Evolutionary conservation across 805 yeast genomes (phyloP).

Genomic region (Zygoascus bituminiphila): DNA sequence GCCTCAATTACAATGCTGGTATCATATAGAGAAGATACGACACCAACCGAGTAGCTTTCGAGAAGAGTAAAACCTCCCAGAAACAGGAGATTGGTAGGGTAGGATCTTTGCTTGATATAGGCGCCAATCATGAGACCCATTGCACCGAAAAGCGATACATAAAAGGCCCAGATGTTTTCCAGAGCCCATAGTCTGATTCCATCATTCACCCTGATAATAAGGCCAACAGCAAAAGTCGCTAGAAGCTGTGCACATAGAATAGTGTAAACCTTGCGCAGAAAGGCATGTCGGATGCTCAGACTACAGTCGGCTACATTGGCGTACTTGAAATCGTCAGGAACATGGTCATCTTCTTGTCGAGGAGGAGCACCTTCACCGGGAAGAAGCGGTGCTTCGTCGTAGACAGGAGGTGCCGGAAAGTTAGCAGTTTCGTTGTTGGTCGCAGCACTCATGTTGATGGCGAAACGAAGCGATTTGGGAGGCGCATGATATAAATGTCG

Average conservation of each 20-base stretch:
- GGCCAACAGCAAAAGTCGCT: constrained; percentile 52
- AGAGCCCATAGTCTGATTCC: constrained; percentile 47
- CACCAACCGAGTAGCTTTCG: constrained; percentile 67
- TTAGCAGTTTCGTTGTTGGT: not conserved
- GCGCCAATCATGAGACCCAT: constrained; percentile 61
- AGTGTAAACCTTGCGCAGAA: constrained; percentile 71
- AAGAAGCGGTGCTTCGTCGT: constrained; percentile 12
- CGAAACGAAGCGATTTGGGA: no score
- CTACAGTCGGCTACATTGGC: constrained; percentile 72
- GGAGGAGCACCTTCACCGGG: constrained; percentile 19
- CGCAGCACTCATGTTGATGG: not conserved
- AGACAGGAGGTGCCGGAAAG: constrained; percentile 5
- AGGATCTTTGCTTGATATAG: constrained; percentile 51
- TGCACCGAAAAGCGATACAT: constrained; percentile 49
- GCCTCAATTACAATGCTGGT: constrained; percentile 63
- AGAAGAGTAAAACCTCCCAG: constrained; percentile 61
- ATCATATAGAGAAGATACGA: constrained; percentile 55
- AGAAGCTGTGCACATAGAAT: constrained; percentile 58
- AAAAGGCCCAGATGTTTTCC: constrained; percentile 49
- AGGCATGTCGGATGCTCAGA: constrained; percentile 63
- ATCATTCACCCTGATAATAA: constrained; percentile 38
- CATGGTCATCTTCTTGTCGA: constrained; percentile 14
- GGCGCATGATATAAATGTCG: no score
- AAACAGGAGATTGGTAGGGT: constrained; percentile 57
- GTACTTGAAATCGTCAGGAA: constrained; percentile 68